Base-by-base conservation (phyloP, 179 eudicot species). In the Beta macrorhiza region DNA sequence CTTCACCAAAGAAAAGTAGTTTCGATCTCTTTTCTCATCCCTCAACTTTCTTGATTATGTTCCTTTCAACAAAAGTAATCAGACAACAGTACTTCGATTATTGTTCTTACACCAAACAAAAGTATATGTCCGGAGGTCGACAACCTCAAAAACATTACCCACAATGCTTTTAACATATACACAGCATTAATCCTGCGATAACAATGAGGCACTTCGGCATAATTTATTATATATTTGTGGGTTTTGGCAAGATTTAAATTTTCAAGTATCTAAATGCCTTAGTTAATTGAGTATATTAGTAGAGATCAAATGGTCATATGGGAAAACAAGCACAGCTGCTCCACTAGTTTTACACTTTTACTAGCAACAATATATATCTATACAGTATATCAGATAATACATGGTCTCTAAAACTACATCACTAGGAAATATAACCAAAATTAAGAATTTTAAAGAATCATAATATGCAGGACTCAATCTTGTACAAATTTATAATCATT, bases 51-150 rank as follows among this genome's bases (percentile, higher is more conserved):
- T 55, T 42, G 47, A 12, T 42, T 37, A 67, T 3, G 29, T 32
- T 78, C 49, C 67, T 15, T 64, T 47, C 49, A 64, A 64, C 45
- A 77, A 64, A 19, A 11, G 29, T 37, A 19, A 78, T n/a, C 51
- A 56, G 13, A 19, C 62, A 67, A 19, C 62, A 73, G 0, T 25
- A 55, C 44, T 56, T 15, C n/a, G 22, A 29, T 7, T 72, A 52
- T 12, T 51, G 5, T 1, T 14, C 61, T 17, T 13, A 51, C 10
- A 13, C 17, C 19, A 12, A 14, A 16, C 29, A 32, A n/a, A 13
- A 8, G 62, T 25, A 74, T 56, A 45, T 55, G 14, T 55, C 64
- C 49, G 14, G 12, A 22, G 51, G 14, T 14, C 22, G 55, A 73
- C 47, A 55, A 2, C 47, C 15, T 55, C 63, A 25, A 67, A 8